Conservation (phyloP, 176 grass and related monocot species). For the Triticum urartu region DNA sequence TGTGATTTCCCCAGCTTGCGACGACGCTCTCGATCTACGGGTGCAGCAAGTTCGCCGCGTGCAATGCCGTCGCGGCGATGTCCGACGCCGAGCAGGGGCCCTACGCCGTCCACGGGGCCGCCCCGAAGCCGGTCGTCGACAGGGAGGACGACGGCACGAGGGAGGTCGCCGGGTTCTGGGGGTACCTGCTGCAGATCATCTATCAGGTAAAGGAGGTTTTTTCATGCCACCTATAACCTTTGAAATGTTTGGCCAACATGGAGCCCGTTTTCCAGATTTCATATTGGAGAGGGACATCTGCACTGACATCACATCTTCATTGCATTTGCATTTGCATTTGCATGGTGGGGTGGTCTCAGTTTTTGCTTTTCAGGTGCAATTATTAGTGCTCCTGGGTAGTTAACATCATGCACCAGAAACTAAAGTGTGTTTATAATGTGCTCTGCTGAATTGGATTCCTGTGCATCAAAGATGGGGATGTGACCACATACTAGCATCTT, state of each 20-base stretch:
- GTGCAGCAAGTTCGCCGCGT: constrained; percentile 49
- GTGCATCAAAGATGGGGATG: constrained; percentile 23
- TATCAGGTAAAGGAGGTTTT: constrained; percentile 60
- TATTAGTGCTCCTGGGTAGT: constrained; percentile 40
- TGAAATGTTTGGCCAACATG: constrained; percentile 40
- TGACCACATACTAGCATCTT: constrained; percentile 35
- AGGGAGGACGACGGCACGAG: constrained; percentile 16
- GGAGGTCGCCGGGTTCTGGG: constrained; percentile 82
- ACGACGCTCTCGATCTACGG: constrained; percentile 75
- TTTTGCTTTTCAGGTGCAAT: constrained; percentile 51
- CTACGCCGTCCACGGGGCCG: constrained; percentile 20
- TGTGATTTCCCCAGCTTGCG: constrained; percentile 56
- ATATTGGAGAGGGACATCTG: constrained; percentile 32
- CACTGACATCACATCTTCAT: constrained; percentile 12
- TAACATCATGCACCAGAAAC: constrained; percentile 35
- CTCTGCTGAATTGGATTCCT: constrained; percentile 37
- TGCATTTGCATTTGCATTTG: constrained; percentile 24
- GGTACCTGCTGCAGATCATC: constrained; percentile 83
- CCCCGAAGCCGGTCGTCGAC: constrained; percentile 23
- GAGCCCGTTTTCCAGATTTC: constrained; percentile 13
- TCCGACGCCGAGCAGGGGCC: constrained; percentile 49
- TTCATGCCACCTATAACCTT: constrained; percentile 24
- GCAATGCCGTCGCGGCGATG: not conserved
- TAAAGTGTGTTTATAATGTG: constrained; percentile 33
- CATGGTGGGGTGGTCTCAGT: constrained; percentile 24